phyloP scores from a whole-genome alignment of 148 eudicot genomes.

The Persicaria maculosa region DNA sequence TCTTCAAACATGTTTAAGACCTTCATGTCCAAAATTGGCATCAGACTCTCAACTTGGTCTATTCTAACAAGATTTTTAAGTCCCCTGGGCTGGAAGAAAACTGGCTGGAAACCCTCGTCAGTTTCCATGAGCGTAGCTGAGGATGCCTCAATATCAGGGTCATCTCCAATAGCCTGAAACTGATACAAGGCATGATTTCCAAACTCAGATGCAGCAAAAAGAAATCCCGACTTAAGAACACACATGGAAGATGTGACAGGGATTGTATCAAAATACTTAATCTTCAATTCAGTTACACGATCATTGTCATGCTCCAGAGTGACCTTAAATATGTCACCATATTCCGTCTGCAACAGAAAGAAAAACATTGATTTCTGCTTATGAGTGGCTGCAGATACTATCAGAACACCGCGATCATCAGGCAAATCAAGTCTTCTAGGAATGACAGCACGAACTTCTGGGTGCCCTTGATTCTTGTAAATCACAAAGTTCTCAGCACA shows the following conservation, averaged over 20 bases:
- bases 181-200: conserved; percentile 96
- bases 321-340: conserved; percentile 92
- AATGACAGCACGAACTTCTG: conserved; percentile 84
- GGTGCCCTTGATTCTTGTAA: conserved; percentile 92
- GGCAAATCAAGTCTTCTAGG: conserved; percentile 91
- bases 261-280: conserved; percentile 91
- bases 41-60: conserved; percentile 92
- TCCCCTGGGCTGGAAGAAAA: conserved; percentile 78
- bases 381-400: conserved; percentile 86
- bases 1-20: conserved; percentile 84
- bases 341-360: conserved; percentile 86
- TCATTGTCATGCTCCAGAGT: conserved; percentile 73
- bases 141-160: conserved; percentile 84
- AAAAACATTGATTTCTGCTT: conserved; percentile 91
- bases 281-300: conserved; percentile 68
- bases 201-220: conserved; percentile 96
- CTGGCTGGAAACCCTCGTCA: conserved; percentile 89
- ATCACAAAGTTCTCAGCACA: conserved; percentile 97
- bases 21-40: conserved; percentile 99
- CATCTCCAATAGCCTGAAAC: conserved; percentile 97
- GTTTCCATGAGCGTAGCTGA: conserved; percentile 78
- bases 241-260: conserved; percentile 83
- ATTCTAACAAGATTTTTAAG: conserved; percentile 84
- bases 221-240: conserved; percentile 78
- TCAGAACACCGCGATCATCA: conserved; percentile 79